Percentiles rank a stretch among this genome's conserved stretches.
These are phyloP conservation scores for Acacia crassicarpa DNA, from an alignment of 306 rosid genomes.

Conservation along the genomic window DNA sequence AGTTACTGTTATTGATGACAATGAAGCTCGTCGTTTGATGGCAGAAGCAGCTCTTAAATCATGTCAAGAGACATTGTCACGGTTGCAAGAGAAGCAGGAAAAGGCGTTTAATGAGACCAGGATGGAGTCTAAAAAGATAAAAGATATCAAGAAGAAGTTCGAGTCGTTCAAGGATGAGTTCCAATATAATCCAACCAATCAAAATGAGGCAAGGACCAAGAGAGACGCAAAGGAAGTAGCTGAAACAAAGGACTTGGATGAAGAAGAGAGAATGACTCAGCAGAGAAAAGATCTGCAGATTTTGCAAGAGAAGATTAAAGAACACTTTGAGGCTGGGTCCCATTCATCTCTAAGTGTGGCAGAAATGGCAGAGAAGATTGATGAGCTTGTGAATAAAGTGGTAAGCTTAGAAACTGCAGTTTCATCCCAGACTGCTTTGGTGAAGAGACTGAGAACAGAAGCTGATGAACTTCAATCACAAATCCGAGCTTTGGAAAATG, in stretches of 20 bases:
- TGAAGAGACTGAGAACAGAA: conserved; percentile 54
- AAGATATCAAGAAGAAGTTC: conserved; percentile 43
- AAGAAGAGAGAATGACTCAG: conserved; percentile 32
- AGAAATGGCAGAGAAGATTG: conserved; percentile 79
- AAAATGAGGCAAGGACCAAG: conserved; percentile 18
- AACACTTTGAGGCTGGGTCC: conserved; percentile 49
- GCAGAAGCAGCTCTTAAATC: conserved; percentile 71
- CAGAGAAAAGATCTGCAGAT: conserved; percentile 46
- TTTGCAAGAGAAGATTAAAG: conserved; percentile 54
- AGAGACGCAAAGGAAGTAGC: conserved; percentile 20
- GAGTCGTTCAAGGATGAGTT: conserved; percentile 43
- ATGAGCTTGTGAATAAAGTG: conserved; percentile 71
- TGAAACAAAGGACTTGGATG: conserved; percentile 20
- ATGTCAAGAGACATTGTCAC: conserved; percentile 60
- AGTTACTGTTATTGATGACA: conserved; percentile 61
- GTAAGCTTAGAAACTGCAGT: conserved; percentile 69
- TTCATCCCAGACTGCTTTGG: conserved; percentile 73
- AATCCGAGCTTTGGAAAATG: conserved; percentile 54
- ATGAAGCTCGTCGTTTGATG: conserved; percentile 81
- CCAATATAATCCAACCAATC: conserved; percentile 14
- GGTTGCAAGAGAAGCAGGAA: conserved; percentile 62
- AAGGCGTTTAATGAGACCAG: conserved; percentile 53
- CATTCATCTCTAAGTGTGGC: conserved; percentile 56
- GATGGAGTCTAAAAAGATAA: conserved; percentile 57
- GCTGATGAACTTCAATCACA: conserved; percentile 57